Percentiles rank a stretch among this genome's conserved stretches.
phyloP scores from a whole-genome alignment of 306 rosid species.

The Lotus japonicus region DNA sequence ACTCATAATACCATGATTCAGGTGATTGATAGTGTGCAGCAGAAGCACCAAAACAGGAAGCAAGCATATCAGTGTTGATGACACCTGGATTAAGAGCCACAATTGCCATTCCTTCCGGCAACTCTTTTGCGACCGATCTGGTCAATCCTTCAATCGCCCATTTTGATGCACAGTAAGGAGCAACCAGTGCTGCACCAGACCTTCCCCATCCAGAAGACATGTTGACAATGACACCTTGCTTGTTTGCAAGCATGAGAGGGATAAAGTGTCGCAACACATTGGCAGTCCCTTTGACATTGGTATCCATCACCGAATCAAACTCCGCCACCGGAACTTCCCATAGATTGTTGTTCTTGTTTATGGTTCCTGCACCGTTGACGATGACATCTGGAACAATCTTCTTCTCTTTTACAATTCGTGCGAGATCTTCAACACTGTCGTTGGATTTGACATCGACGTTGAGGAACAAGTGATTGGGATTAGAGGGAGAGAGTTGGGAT shows the following conservation, averaged over 20 bases:
- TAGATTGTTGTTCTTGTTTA: conserved; percentile 67
- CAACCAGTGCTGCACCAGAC: conserved; percentile 85
- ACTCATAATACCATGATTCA: conserved; percentile 58
- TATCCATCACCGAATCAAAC: conserved; percentile 64
- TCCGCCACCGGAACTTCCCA: conserved; percentile 86
- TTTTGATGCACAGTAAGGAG: conserved; percentile 93
- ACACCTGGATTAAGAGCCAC: conserved; percentile 89
- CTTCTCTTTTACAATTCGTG: conserved; percentile 44
- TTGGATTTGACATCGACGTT: conserved; percentile 54
- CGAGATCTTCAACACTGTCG: conserved; percentile 50
- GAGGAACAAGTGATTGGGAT: conserved; percentile 43
- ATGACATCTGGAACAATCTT: conserved; percentile 66
- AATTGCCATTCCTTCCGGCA: conserved; percentile 72
- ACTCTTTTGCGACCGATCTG: conserved; percentile 72
- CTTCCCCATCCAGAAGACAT: conserved; percentile 98
- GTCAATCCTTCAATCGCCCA: conserved; percentile 92
- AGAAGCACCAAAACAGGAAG: conserved; percentile 70
- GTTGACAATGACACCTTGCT: conserved; percentile 81
- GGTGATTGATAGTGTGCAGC: conserved; percentile 67
- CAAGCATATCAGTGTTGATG: conserved; percentile 82
- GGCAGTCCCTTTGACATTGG: conserved; percentile 72
- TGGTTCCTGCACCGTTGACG: conserved; percentile 83
- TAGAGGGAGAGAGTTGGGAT: conserved; percentile 16
- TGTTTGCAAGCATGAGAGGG: conserved; percentile 38
- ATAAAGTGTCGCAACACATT: conserved; percentile 77